phyloP scores from a whole-genome alignment of 1,139 yeast species.

The Geotrichum cucujoidarum region DNA sequence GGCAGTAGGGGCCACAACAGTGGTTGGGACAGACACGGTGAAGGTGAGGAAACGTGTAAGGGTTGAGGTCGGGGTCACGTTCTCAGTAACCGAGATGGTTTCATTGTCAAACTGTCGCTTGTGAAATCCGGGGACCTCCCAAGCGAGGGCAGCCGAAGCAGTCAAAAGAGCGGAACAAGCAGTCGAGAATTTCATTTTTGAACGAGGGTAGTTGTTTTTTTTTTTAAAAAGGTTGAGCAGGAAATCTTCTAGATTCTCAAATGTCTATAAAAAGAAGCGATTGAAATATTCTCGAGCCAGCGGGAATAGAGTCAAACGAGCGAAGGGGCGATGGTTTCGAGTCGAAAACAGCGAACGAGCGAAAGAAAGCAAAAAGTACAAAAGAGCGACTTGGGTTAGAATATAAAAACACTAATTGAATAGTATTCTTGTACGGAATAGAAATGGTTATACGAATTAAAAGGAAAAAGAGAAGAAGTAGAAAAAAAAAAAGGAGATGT shows the following conservation, averaged over 20 bases:
- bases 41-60: neutral
- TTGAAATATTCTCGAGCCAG: neutral
- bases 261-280: no score
- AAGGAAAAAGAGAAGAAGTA: neutral
- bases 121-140: neutral
- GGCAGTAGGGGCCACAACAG: neutral
- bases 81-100: constrained; percentile 1
- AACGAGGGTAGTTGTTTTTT: neutral
- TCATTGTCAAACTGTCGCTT: constrained; percentile 1
- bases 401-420: neutral
- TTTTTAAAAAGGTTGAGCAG: neutral
- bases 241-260: no score
- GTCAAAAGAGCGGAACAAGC: constrained; percentile 3
- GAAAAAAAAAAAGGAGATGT: neutral
- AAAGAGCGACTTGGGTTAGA: constrained; percentile 11
- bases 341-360: no score
- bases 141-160: constrained; percentile 5
- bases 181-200: constrained; percentile 8
- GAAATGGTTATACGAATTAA: neutral
- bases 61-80: constrained; percentile 9
- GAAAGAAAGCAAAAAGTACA: neutral
- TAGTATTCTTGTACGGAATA: neutral
- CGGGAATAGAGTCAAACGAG: neutral
- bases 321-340: neutral
- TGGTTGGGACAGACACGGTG: constrained; percentile 11